phyloP scores from a whole-genome alignment of 805 yeast species.

The Saccharomycopsis malanga region DNA sequence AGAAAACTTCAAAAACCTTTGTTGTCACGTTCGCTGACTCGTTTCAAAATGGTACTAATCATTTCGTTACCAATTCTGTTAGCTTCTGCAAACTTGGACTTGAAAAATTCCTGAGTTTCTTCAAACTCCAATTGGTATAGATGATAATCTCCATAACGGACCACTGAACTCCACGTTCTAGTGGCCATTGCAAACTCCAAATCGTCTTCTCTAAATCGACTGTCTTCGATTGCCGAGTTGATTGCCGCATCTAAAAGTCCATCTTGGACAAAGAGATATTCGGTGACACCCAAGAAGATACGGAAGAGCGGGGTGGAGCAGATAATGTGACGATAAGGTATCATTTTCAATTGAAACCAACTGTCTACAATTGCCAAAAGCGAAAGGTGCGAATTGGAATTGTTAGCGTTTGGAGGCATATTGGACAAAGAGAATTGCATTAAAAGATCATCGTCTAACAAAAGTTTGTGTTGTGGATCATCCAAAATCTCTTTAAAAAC shows the following conservation, averaged over 20 bases:
- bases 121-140: constrained; percentile 69
- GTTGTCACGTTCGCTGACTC: constrained; percentile 15
- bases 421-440: constrained; percentile 74
- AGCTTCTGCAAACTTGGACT: constrained; percentile 84
- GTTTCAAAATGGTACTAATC: constrained; percentile 65
- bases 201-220: constrained; percentile 79
- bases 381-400: constrained; percentile 80
- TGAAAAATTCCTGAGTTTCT: constrained; percentile 73
- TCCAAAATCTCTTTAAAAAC: constrained; percentile 62
- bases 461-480: constrained; percentile 44
- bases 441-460: constrained; percentile 71
- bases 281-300: constrained; percentile 89
- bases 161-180: constrained; percentile 75
- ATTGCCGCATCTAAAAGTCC: constrained; percentile 76
- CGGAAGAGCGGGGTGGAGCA: constrained; percentile 93
- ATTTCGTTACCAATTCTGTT: constrained; percentile 85
- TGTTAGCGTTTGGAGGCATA: constrained; percentile 54
- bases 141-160: constrained; percentile 65
- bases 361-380: constrained; percentile 87
- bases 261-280: constrained; percentile 81
- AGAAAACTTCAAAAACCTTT: no score
- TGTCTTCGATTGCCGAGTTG: constrained; percentile 58
- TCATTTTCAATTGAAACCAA: constrained; percentile 79
- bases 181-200: constrained; percentile 90
- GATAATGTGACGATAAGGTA: constrained; percentile 94